A percentile compares a stretch with the other conserved stretches of the same genome.
These are phyloP conservation scores for Dactylonectria estremocensis DNA, from an alignment of 2,329 filamentous ascomycete genomes.

Conservation along the genomic window DNA sequence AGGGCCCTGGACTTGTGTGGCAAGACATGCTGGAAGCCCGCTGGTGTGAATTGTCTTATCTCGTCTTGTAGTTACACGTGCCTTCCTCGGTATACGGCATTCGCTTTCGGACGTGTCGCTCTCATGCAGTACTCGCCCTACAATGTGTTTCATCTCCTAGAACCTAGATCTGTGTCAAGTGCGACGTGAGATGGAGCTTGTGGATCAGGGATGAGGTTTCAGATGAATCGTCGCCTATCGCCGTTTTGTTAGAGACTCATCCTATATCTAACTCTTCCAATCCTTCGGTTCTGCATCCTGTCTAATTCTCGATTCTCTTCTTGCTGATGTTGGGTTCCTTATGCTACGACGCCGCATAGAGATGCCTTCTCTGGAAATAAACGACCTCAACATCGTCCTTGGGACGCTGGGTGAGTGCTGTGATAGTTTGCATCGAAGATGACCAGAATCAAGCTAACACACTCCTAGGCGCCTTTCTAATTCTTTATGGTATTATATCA, in stretches of 20 bases:
- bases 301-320: neutral
- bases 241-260: neutral
- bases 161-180: neutral
- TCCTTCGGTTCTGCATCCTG: conserved; percentile 1
- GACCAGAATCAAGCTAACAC: neutral
- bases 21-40: conserved; percentile 9
- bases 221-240: neutral
- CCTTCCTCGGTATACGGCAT: conserved; percentile 21
- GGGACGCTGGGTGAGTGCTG: conserved; percentile 19
- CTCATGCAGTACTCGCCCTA: neutral
- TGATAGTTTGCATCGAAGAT: too few species aligned
- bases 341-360: neutral
- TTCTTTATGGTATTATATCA: conserved; percentile 65
- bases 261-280: neutral
- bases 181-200: neutral
- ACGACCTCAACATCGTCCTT: conserved; percentile 28
- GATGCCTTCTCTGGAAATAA: conserved; percentile 27
- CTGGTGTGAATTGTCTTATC: neutral
- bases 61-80: conserved; percentile 1
- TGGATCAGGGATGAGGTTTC: conserved; percentile 16
- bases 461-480: conserved; percentile 60
- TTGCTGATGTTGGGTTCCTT: conserved; percentile 2
- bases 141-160: conserved; percentile 8
- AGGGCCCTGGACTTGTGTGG: conserved; percentile 8
- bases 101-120: neutral